A percentile compares a stretch with the other conserved stretches of the same genome.
Conservation (phyloP, 2,329 filamentous ascomycete species). For the Alternaria ventricosa region DNA sequence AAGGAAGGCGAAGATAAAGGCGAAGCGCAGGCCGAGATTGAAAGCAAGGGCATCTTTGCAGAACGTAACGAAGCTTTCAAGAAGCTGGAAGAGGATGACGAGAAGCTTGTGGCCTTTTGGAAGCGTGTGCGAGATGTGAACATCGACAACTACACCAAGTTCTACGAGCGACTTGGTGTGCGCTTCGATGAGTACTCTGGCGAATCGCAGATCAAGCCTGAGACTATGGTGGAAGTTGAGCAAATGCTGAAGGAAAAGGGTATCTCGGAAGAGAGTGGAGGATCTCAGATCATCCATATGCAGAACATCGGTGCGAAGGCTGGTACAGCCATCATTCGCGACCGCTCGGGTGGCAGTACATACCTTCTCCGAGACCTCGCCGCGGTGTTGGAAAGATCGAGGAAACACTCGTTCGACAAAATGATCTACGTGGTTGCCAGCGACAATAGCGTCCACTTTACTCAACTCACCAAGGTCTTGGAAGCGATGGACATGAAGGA, state of each 20-base stretch:
- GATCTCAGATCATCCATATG: constrained; percentile 76
- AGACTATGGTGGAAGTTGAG: constrained; percentile 69
- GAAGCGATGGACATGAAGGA: constrained; percentile 74
- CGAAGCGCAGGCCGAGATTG: constrained; percentile 36
- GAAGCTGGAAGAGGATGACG: constrained; percentile 72
- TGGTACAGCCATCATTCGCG: constrained; percentile 73
- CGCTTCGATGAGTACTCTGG: constrained; percentile 74
- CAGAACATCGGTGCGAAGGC: constrained; percentile 72
- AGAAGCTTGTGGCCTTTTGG: constrained; percentile 67
- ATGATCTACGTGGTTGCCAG: constrained; percentile 82
- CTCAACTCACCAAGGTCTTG: constrained; percentile 78
- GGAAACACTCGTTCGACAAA: constrained; percentile 71
- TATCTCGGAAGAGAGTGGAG: constrained; percentile 73
- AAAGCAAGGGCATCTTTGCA: constrained; percentile 40
- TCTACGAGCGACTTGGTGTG: constrained; percentile 74
- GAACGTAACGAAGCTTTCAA: constrained; percentile 65
- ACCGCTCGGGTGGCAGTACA: constrained; percentile 75
- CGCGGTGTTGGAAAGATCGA: constrained; percentile 70
- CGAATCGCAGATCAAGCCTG: constrained; percentile 74
- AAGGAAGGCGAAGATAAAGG: constrained; percentile 59
- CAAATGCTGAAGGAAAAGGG: constrained; percentile 68
- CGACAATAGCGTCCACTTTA: constrained; percentile 74
- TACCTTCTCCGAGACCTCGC: constrained; percentile 82
- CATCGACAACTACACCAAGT: constrained; percentile 70
- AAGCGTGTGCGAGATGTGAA: constrained; percentile 70